A percentile compares a stretch with the other conserved stretches of the same genome.
phyloP scores from a whole-genome alignment of 192 early-diverging fungal genomes.

The Podochytrium sp. region DNA sequence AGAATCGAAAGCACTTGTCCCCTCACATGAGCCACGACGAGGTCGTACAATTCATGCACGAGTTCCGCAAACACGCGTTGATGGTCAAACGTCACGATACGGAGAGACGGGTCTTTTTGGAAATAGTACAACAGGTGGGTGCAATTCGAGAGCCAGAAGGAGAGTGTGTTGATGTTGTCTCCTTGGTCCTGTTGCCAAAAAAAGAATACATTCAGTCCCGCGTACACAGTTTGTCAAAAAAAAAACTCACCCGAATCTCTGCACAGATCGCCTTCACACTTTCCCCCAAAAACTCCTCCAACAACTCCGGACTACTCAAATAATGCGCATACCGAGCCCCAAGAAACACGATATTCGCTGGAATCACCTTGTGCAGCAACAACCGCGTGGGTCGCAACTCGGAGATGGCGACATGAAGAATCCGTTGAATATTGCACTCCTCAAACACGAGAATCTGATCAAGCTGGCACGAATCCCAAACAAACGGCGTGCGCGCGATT shows the following conservation, averaged over 20 bases:
- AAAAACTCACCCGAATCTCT: conserved; percentile 23
- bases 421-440: conserved; percentile 68
- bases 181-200: conserved; percentile 19
- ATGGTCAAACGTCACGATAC: conserved; percentile 66
- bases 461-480: conserved; percentile 80
- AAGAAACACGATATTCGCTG: conserved; percentile 88
- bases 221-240: not conserved
- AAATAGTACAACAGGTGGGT: conserved; percentile 84
- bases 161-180: conserved; percentile 65
- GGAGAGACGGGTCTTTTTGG: conserved; percentile 81
- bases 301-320: conserved; percentile 71
- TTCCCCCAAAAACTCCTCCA: conserved; percentile 69
- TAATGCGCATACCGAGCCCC: conserved; percentile 88
- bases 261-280: conserved; percentile 38
- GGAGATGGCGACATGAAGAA: conserved; percentile 77
- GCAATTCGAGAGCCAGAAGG: conserved; percentile 88
- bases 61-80: conserved; percentile 83
- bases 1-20: conserved; percentile 8
- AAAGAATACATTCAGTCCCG: not conserved
- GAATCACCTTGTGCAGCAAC: conserved; percentile 50
- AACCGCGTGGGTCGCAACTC: conserved; percentile 46
- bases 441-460: conserved; percentile 97
- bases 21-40: conserved; percentile 27
- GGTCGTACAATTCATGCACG: conserved; percentile 60
- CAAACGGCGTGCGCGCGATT: conserved; percentile 44